phyloP scores from a whole-genome alignment of 2,329 filamentous ascomycete genomes.

The Falciphora oryzae region DNA sequence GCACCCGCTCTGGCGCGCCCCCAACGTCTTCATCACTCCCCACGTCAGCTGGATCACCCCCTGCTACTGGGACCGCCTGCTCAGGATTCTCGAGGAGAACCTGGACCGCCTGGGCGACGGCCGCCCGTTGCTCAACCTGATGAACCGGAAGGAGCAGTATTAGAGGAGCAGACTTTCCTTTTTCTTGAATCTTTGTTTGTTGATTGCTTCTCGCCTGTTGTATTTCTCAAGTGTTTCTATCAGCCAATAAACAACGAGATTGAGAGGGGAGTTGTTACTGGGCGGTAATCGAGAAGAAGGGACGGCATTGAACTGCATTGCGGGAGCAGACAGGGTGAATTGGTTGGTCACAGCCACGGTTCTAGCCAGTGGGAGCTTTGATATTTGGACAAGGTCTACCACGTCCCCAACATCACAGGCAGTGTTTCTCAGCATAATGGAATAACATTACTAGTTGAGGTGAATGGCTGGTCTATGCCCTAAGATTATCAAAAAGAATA shows the following conservation, averaged over 20 bases:
- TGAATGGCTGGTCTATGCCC: background rate
- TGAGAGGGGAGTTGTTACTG: no score
- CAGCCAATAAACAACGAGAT: background rate
- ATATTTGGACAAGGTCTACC: no score
- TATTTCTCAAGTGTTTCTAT: background rate
- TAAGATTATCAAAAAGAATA: background rate
- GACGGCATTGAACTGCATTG: no score
- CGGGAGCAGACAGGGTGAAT: no score
- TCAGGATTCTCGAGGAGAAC: conserved; percentile 38
- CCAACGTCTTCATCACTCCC: conserved; percentile 60
- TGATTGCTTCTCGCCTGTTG: background rate
- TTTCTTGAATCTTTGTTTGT: background rate
- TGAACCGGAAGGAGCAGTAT: conserved; percentile 30
- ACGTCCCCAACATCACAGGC: no score
- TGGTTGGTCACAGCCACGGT: no score
- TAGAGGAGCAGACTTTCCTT: conserved; percentile 6
- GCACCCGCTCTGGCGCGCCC: conserved; percentile 62
- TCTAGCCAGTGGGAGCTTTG: no score
- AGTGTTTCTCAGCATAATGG: background rate
- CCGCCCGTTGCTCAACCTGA: conserved; percentile 32
- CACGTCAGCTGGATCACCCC: conserved; percentile 40
- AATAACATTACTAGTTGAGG: background rate
- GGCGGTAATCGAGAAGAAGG: no score
- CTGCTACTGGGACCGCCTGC: conserved; percentile 33
- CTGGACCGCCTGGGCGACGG: conserved; percentile 32